Conservation (phyloP, 305 asterid genomes). For the Fraxinus sp. region DNA sequence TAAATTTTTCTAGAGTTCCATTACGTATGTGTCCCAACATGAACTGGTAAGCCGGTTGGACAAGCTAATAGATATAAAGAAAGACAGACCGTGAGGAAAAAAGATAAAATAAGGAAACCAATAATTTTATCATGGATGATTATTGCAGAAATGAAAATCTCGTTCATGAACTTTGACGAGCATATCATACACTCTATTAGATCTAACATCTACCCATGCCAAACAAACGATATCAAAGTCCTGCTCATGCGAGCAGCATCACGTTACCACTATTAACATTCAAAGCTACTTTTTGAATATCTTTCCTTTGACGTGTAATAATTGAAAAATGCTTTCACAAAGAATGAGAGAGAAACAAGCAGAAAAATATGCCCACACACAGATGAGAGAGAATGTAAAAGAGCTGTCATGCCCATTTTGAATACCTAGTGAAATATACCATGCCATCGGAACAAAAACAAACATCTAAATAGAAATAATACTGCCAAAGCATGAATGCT, state of each 20-base stretch:
- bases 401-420: not conserved
- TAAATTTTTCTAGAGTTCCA: conserved; percentile 71
- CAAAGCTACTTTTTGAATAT: not conserved
- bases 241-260: not conserved
- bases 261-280: not conserved
- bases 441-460: not conserved
- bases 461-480: not conserved
- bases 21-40: conserved; percentile 91
- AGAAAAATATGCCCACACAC: not conserved
- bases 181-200: not conserved
- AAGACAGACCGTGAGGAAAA: not conserved
- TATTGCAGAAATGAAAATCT: not conserved
- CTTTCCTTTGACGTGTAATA: not conserved
- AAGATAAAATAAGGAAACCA: not conserved
- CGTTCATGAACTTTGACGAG: not conserved
- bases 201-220: not conserved
- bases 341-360: not conserved
- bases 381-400: not conserved
- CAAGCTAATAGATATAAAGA: conserved; percentile 54
- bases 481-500: not conserved
- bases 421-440: not conserved
- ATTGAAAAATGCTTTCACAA: not conserved
- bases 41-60: conserved; percentile 83
- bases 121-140: not conserved
- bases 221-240: not conserved